phyloP scores from a whole-genome alignment of 768 basidiomycete genomes.

The Clavulina sp. region DNA sequence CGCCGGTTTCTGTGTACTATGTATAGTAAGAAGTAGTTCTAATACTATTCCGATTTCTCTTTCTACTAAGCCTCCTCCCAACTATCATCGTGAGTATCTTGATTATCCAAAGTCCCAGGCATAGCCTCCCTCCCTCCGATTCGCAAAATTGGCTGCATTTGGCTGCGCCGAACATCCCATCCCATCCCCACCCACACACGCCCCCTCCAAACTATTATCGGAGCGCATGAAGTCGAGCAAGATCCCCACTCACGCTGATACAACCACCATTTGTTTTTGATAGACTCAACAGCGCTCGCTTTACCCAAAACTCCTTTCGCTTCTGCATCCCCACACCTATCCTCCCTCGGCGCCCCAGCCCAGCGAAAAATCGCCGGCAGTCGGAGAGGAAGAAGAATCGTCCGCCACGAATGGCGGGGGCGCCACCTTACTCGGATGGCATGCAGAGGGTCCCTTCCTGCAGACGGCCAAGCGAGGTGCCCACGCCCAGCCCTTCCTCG shows the following conservation, averaged over 20 bases:
- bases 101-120: too few species aligned
- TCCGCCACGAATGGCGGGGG: too few species aligned
- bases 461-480: slow-evolving; percentile 70
- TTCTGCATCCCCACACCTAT: slow-evolving; percentile 51
- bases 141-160: too few species aligned
- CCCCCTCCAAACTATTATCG: background rate
- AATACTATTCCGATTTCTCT: slow-evolving; percentile 13
- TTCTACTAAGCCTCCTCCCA: slow-evolving; percentile 31
- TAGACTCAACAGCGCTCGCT: slow-evolving; percentile 66
- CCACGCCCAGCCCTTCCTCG: slow-evolving; percentile 51
- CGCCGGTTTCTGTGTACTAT: slow-evolving; percentile 13
- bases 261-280: too few species aligned
- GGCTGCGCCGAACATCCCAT: too few species aligned
- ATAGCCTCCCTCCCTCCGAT: background rate
- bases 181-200: slow-evolving; percentile 7
- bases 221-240: background rate
- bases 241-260: too few species aligned
- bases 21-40: too few species aligned
- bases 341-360: too few species aligned
- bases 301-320: slow-evolving; percentile 49
- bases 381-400: too few species aligned
- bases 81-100: slow-evolving; percentile 45
- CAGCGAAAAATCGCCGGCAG: too few species aligned
- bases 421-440: slow-evolving; percentile 73
- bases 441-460: slow-evolving; percentile 81